phyloP scores from a whole-genome alignment of 2,329 filamentous ascomycete species.

The Arthrobotrys conoides region DNA sequence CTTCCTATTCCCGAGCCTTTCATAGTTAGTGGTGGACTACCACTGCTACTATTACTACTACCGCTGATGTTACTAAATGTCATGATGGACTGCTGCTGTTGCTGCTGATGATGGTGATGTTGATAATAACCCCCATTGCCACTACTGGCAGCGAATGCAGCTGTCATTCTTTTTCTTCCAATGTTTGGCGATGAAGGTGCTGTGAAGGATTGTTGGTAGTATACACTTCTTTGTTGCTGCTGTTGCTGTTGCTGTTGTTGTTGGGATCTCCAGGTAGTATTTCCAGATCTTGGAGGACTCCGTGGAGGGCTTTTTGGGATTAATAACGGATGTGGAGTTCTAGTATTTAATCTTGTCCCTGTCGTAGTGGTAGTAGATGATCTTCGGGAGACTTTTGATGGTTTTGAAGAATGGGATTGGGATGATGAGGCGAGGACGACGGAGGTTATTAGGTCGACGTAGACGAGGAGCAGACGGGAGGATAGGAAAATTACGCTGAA shows the following conservation, averaged over 20 bases:
- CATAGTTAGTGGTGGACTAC: slow-evolving; percentile 47
- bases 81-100: not conserved
- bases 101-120: too few relatives aligned
- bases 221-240: not conserved
- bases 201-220: slow-evolving; percentile 37
- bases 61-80: not conserved
- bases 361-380: not conserved
- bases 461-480: slow-evolving; percentile 54
- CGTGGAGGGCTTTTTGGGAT: slow-evolving; percentile 45
- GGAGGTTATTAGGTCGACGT: slow-evolving; percentile 49
- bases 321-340: slow-evolving; percentile 24
- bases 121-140: slow-evolving; percentile 14
- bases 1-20: not conserved
- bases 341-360: not conserved
- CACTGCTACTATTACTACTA: slow-evolving; percentile 17
- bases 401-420: slow-evolving; percentile 5
- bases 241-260: slow-evolving; percentile 1
- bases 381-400: not conserved
- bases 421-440: slow-evolving; percentile 41
- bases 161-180: slow-evolving; percentile 40
- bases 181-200: slow-evolving; percentile 59
- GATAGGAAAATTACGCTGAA: slow-evolving; percentile 59
- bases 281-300: slow-evolving; percentile 26
- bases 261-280: not conserved
- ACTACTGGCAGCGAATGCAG: not conserved